Percentiles rank a stretch among this genome's conserved stretches.
Conservation (phyloP, 257 asterid species). For the Fraxinus quadrangulata region DNA sequence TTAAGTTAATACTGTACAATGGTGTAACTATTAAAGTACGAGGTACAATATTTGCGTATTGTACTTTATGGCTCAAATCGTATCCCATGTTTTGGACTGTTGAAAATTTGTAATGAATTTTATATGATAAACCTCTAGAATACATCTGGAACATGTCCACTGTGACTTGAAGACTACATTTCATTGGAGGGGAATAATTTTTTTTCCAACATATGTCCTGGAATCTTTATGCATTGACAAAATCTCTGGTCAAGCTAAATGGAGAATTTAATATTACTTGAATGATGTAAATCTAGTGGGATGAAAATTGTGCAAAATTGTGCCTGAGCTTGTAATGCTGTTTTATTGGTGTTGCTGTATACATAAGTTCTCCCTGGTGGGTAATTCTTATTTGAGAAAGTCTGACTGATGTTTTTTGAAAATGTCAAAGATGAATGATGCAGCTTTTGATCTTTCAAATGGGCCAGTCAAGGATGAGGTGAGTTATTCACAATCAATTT, state of each 20-base stretch:
- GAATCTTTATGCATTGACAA: slow-evolving; percentile 10
- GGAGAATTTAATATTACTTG: not conserved
- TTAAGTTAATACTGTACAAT: not conserved
- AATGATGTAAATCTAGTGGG: not conserved
- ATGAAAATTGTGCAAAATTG: not conserved
- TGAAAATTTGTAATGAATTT: slow-evolving; percentile 2
- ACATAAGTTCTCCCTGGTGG: not conserved
- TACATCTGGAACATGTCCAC: not conserved
- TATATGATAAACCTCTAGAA: not conserved
- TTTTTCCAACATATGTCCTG: not conserved
- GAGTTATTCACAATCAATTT: slow-evolving; percentile 22
- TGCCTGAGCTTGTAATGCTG: not conserved
- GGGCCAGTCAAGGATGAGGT: slow-evolving; percentile 89
- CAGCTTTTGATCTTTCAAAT: slow-evolving; percentile 96
- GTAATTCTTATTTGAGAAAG: not conserved
- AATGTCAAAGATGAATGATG: slow-evolving; percentile 84
- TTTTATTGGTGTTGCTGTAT: slow-evolving; percentile 13
- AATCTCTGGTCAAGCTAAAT: not conserved
- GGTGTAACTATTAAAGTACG: not conserved
- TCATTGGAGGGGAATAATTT: not conserved
- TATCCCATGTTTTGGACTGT: not conserved
- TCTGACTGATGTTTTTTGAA: slow-evolving; percentile 16
- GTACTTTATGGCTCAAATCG: not conserved
- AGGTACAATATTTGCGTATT: not conserved
- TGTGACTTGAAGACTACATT: not conserved